Evolutionary conservation across 257 asterid genomes (phyloP), one percentile per base, ranked within the genome.

Genomic region (Solanum virginianum): DNA sequence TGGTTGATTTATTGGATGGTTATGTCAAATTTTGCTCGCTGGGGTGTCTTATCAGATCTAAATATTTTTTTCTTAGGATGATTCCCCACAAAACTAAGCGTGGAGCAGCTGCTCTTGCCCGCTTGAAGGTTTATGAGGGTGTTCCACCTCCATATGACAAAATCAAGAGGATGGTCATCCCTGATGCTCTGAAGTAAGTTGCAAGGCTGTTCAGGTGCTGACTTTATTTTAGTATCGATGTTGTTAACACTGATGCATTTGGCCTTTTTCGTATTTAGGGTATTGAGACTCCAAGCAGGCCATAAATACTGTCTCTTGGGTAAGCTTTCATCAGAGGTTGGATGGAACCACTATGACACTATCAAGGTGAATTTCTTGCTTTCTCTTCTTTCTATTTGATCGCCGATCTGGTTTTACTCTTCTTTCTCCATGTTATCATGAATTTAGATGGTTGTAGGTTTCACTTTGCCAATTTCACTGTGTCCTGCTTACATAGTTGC

Each of bases 341-440:
- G 99, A 83, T 95, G 99, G 99, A 94, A 94, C 89, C 93, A 94
- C 77, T 94, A 92, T 66, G 97, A 95, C 80, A 95, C 95, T 17
- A 93, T 95, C 88, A 92, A 88, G 96, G 99, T 93, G 82, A 85
- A 89, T 91, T 60, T 54, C 9, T 18, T 54, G 4, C 59, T 17
- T 26, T 77, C 9, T 53, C 26, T 32, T 32, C 24, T 51, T 77
- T 51, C 82, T 77, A 16, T 24, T 16, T 75, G 82, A 49, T 12
- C 41, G 6, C 24, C 62, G 6, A 17, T 7, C 15, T 83, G 8
- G 3, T 60, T 69, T 87, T 65, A 11, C 39, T 24, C 62, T 9
- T 77, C 10, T 51, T 1, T 26, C 63, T 77, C 3, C 26, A 7
- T 26, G 47, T 26, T 15, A 5, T 77, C 1, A 5, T 6, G 47